Percentiles rank a stretch among this genome's conserved stretches.
Conservation (phyloP, 176 grass and related monocot species). For the Oryza meridionalis region DNA sequence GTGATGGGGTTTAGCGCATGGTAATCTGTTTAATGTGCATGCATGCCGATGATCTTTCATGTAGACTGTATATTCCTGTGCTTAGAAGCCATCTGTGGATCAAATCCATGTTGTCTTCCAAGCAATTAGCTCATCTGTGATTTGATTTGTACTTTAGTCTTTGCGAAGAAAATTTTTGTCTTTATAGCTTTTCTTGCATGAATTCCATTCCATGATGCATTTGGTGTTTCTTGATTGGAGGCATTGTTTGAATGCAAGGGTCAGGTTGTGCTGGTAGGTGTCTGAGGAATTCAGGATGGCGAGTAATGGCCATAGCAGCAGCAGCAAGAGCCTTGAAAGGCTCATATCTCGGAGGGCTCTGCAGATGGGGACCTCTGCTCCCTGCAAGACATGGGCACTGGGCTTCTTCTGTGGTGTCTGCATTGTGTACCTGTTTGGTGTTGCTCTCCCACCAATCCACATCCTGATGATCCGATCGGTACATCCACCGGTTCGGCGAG, state of each 20-base stretch:
- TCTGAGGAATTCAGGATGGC: conserved; percentile 20
- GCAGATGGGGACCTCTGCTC: conserved; percentile 47
- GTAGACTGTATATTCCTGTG: background rate
- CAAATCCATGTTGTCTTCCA: background rate
- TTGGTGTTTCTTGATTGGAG: background rate
- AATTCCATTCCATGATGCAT: background rate
- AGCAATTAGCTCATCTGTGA: background rate
- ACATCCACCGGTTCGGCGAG: conserved; percentile 10
- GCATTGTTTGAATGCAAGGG: background rate
- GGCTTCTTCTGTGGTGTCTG: conserved; percentile 79
- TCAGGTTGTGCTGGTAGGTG: background rate
- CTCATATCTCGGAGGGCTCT: conserved; percentile 58
- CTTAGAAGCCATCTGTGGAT: background rate
- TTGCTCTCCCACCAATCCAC: conserved; percentile 32
- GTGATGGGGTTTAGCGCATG: too few relatives aligned
- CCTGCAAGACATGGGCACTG: conserved; percentile 53
- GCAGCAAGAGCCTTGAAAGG: conserved; percentile 53
- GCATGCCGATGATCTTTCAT: background rate
- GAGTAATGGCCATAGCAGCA: conserved; percentile 8
- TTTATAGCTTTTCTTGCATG: background rate
- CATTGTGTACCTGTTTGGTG: conserved; percentile 45
- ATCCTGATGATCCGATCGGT: background rate
- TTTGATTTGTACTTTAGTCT: background rate
- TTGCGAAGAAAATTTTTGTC: background rate
- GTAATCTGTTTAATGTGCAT: background rate